These are phyloP conservation scores for Bothriochloa decipiens DNA, from an alignment of 176 grass and related monocot genomes.

Conservation along the genomic window DNA sequence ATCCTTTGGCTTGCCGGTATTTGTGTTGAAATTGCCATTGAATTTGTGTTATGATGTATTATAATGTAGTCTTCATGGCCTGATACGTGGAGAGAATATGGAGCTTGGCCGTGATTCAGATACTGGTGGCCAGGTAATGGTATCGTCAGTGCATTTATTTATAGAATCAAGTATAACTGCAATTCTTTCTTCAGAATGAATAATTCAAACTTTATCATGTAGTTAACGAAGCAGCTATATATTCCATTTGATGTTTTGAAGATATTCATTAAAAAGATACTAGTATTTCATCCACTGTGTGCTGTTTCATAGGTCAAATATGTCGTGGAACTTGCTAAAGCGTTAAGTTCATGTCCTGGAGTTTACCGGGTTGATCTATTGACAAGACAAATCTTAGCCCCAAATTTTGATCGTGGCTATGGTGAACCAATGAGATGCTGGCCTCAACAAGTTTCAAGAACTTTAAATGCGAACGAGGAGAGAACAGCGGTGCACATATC, in stretches of 20 bases:
- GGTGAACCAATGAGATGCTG: slow-evolving; percentile 67
- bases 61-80: slow-evolving; percentile 73
- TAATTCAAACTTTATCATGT: slow-evolving; percentile 10
- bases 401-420: slow-evolving; percentile 68
- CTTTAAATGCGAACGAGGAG: slow-evolving; percentile 67
- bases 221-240: slow-evolving; percentile 17
- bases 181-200: slow-evolving; percentile 28
- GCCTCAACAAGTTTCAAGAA: slow-evolving; percentile 61
- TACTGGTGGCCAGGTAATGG: slow-evolving; percentile 82
- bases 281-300: slow-evolving; percentile 33
- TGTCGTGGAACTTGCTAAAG: slow-evolving; percentile 91
- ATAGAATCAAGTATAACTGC: background rate
- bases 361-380: slow-evolving; percentile 86
- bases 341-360: slow-evolving; percentile 77
- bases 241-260: slow-evolving; percentile 31
- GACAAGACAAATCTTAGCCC: slow-evolving; percentile 72
- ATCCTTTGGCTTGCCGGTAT: slow-evolving; percentile 23
- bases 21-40: slow-evolving; percentile 38
- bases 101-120: slow-evolving; percentile 92
- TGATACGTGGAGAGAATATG: slow-evolving; percentile 87
- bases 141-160: slow-evolving; percentile 33
- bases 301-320: slow-evolving; percentile 73
- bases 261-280: slow-evolving; percentile 17
- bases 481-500: slow-evolving; percentile 82
- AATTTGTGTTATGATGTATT: slow-evolving; percentile 50